These are phyloP conservation scores for Metarhizium sp. DNA, from an alignment of 2,329 filamentous ascomycete species.

Conservation along the genomic window DNA sequence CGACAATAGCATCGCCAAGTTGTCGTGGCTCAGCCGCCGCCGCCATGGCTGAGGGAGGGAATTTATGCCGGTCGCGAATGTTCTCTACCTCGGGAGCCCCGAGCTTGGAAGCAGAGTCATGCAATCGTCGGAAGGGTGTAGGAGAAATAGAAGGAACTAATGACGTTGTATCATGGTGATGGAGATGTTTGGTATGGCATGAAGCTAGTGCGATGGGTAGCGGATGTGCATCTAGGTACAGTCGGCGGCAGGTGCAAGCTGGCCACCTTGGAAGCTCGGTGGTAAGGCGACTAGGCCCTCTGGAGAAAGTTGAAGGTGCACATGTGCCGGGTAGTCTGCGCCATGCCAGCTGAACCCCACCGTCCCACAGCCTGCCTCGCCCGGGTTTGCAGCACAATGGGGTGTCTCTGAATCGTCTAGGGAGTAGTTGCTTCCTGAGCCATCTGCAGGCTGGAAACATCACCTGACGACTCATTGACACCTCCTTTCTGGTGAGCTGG, in stretches of 20 bases:
- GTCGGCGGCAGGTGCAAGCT: neutral
- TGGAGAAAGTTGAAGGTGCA: no score
- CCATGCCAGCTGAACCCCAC: no score
- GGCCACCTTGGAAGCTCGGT: neutral
- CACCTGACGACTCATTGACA: slow-evolving; percentile 2
- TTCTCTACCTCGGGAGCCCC: neutral
- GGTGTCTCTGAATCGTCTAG: neutral
- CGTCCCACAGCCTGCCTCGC: no score
- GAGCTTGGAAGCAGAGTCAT: neutral
- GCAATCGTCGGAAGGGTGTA: no score
- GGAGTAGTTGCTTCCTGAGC: neutral
- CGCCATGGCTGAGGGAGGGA: slow-evolving; percentile 18
- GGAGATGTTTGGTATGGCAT: neutral
- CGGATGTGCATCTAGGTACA: neutral
- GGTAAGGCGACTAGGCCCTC: no score
- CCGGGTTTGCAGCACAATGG: neutral
- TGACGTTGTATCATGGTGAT: neutral
- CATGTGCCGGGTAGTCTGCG: no score
- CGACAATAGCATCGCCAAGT: slow-evolving; percentile 30
- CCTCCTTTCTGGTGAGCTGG: neutral
- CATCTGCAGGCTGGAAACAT: slow-evolving; percentile 1
- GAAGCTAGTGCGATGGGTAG: neutral
- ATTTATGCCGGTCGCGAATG: neutral
- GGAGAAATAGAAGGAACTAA: neutral
- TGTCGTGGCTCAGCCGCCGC: slow-evolving; percentile 18